Base-by-base conservation (phyloP, 495 filamentous ascomycete genomes). In the Penicillium bovifimosum region DNA sequence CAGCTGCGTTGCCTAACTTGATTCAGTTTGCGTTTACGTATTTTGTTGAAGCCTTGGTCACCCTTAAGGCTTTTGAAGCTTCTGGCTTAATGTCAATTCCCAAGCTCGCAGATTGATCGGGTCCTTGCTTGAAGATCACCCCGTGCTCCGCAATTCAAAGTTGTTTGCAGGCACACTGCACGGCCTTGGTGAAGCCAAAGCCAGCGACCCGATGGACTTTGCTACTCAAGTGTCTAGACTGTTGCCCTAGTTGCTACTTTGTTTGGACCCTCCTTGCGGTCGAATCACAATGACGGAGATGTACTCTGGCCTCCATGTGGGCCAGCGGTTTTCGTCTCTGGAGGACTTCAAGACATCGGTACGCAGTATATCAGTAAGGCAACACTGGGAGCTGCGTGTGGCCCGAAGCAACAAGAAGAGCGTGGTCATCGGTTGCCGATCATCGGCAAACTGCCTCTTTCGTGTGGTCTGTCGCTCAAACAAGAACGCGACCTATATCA, bases 341-440 rank as follows among this genome's bases (percentile, higher is more conserved):
- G 73, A 74, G 41, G 73, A 73, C 1, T 74, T 76, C 60, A 74
- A 74, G 50, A 59, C 62, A 39, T 62, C 66, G 41, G 68, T 74
- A 50, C 70, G 73, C 41, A 73, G 63, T 52, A 74, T 76, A 54
- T 74, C 73, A 11, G 71, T 76, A 27, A 58, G 71, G 16, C 73
- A 76, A 43, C 71, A 76, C 50, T 76, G 73, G 73, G 71, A 76
- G 54, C 67, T 76, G 33, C 70, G 73, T 27, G 73, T 74, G 26
- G 67, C 66, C 43, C 64, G 73, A 31, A 76, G 71, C 64, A 74
- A 74, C 50, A 74, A 74, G 59, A 74, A 76, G 45, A 76, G 73
- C 32, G 73, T 76, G 36, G 73, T 76, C 8, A 67, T 74, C 47
- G 70, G 71, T 16, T 76, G 73, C 55, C 67, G 71, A 35, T 74